A percentile compares a stretch with the other conserved stretches of the same genome.
These are phyloP conservation scores for Lyophyllum decastes DNA, from an alignment of 768 basidiomycete species.

Conservation along the genomic window DNA sequence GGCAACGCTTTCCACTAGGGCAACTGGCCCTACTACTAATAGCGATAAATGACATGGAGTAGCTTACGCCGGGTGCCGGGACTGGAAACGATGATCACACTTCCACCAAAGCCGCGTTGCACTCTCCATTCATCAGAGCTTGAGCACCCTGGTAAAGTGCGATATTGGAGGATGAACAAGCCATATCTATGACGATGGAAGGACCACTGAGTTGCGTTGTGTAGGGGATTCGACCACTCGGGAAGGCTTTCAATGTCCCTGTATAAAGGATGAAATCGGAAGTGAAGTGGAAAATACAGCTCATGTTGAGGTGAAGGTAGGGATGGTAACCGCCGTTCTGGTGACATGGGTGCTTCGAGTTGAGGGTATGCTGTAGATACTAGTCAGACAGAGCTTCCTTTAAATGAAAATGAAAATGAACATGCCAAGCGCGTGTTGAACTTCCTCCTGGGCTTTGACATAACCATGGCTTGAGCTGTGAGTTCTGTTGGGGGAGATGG, in stretches of 20 bases:
- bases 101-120: slow-evolving; percentile 71
- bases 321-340: no score
- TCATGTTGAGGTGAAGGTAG: no score
- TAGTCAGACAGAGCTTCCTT: no score
- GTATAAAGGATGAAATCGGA: neutral
- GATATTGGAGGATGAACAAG: slow-evolving; percentile 71
- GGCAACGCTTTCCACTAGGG: no score
- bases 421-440: no score
- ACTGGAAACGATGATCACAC: slow-evolving; percentile 69
- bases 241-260: slow-evolving; percentile 69
- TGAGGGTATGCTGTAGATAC: no score
- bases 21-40: no score
- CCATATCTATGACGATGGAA: slow-evolving; percentile 72
- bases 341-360: no score
- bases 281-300: neutral
- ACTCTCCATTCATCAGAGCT: slow-evolving; percentile 65
- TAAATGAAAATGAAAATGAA: no score
- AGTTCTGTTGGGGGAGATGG: no score
- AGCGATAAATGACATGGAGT: slow-evolving; percentile 1
- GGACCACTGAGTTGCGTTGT: slow-evolving; percentile 70
- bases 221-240: slow-evolving; percentile 73
- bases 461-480: no score
- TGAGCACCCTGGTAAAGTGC: slow-evolving; percentile 72
- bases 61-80: slow-evolving; percentile 71
- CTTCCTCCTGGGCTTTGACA: no score